Conservation (phyloP, 2,329 filamentous ascomycete species). For the Alternaria brassicicola region DNA sequence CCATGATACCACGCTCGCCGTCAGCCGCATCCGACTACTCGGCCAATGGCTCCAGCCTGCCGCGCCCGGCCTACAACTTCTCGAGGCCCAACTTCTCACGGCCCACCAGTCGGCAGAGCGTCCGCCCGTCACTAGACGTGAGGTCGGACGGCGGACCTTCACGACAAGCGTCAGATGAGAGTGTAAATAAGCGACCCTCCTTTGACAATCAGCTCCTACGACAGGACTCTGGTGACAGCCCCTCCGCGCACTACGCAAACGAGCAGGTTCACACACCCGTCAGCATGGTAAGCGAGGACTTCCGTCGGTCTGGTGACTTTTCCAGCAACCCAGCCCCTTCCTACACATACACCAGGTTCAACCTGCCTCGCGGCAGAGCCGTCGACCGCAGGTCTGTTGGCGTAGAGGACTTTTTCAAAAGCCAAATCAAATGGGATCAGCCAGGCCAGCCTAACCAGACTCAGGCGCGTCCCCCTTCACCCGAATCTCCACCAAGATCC, state of each 20-base stretch:
- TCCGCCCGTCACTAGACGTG: conserved; percentile 56
- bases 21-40: conserved; percentile 86
- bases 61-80: conserved; percentile 86
- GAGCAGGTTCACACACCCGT: conserved; percentile 72
- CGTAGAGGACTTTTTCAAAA: conserved; percentile 48
- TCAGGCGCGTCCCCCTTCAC: conserved; percentile 44
- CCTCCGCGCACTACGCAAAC: conserved; percentile 67
- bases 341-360: conserved; percentile 86
- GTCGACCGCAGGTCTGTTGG: conserved; percentile 65
- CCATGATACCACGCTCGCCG: conserved; percentile 71
- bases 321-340: conserved; percentile 66
- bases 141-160: conserved; percentile 44
- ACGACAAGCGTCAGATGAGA: conserved; percentile 47
- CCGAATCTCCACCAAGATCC: conserved; percentile 49
- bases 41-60: conserved; percentile 61
- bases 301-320: conserved; percentile 61
- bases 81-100: conserved; percentile 79
- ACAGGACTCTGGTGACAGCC: conserved; percentile 50
- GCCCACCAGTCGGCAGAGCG: conserved; percentile 75
- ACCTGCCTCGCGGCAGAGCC: conserved; percentile 79
- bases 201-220: conserved; percentile 47
- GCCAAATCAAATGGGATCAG: conserved; percentile 67
- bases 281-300: conserved; percentile 74
- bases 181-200: conserved; percentile 46
- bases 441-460: conserved; percentile 48